Percentiles rank a stretch among this genome's conserved stretches.
phyloP scores from a whole-genome alignment of 2,329 filamentous ascomycete species.

The Cordyceps cateniannulata region DNA sequence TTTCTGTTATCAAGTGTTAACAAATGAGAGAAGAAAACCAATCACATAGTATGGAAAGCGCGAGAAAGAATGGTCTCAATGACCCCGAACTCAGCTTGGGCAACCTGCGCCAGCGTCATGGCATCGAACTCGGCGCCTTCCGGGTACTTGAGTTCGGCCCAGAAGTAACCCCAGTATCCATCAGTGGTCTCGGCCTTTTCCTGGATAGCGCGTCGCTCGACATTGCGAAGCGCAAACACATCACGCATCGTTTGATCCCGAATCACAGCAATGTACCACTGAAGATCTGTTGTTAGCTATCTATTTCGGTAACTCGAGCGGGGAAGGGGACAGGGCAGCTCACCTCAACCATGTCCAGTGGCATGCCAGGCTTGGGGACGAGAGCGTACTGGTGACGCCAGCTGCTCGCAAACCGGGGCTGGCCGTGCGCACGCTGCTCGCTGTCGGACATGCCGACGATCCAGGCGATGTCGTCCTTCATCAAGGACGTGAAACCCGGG shows the following conservation, averaged over 20 bases:
- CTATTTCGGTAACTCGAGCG: not conserved
- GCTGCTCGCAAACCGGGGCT: constrained; percentile 39
- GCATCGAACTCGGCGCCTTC: constrained; percentile 36
- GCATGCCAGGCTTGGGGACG: constrained; percentile 39
- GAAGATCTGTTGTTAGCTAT: not conserved
- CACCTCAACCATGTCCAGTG: constrained; percentile 51
- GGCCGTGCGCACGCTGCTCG: constrained; percentile 33
- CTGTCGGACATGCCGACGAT: constrained; percentile 30
- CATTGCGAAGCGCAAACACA: constrained; percentile 32
- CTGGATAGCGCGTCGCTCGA: constrained; percentile 34
- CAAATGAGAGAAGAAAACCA: not conserved
- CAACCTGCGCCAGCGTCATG: constrained; percentile 41
- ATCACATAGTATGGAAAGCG: constrained; percentile 24
- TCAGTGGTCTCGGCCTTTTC: constrained; percentile 28
- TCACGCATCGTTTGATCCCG: constrained; percentile 43
- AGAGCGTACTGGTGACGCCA: constrained; percentile 51
- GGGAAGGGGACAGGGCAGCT: constrained; percentile 17
- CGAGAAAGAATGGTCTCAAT: constrained; percentile 44
- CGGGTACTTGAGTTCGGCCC: constrained; percentile 39
- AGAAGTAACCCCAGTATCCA: constrained; percentile 47
- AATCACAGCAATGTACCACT: constrained; percentile 54
- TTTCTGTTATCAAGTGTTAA: too few relatives aligned
- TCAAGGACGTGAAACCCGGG: constrained; percentile 52
- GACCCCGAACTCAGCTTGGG: constrained; percentile 39
- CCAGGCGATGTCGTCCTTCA: constrained; percentile 53